phyloP scores from a whole-genome alignment of 2,329 filamentous ascomycete species.

The Zymoseptoria brevis region DNA sequence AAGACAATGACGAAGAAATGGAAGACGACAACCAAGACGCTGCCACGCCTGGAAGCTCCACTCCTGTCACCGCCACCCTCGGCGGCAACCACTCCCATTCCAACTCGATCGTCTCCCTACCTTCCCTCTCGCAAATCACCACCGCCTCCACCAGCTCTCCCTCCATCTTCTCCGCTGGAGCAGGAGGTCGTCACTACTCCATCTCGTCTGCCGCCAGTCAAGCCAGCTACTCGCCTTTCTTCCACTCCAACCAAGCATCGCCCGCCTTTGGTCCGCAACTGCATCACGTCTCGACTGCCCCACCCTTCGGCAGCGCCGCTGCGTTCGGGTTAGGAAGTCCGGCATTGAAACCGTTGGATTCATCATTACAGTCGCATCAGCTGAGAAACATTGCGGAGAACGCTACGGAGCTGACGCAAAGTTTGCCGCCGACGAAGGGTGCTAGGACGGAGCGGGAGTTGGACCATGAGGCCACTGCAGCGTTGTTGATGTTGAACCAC shows the following conservation, averaged over 20 bases:
- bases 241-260: constrained; percentile 45
- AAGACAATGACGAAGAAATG: constrained; percentile 53
- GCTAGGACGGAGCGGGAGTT: constrained; percentile 29
- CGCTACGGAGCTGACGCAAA: constrained; percentile 19
- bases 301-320: constrained; percentile 10
- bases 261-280: constrained; percentile 49
- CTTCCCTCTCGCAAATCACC: constrained; percentile 30
- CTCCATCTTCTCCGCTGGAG: constrained; percentile 21
- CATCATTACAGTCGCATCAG: constrained; percentile 8
- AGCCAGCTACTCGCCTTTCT: constrained; percentile 28
- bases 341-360: constrained; percentile 50
- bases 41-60: constrained; percentile 16
- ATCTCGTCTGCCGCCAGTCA: constrained; percentile 33
- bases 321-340: constrained; percentile 29
- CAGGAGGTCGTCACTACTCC: constrained; percentile 27
- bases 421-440: constrained; percentile 9
- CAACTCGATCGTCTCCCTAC: constrained; percentile 31
- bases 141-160: constrained; percentile 34
- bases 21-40: constrained; percentile 33
- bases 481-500: constrained; percentile 77
- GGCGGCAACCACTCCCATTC: neutral
- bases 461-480: constrained; percentile 72
- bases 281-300: constrained; percentile 19
- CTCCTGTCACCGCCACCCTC: constrained; percentile 25
- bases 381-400: constrained; percentile 23